A percentile compares a stretch with the other conserved stretches of the same genome.
phyloP scores from a whole-genome alignment of 2,329 filamentous ascomycete genomes.

The Fusarium sambucinum region DNA sequence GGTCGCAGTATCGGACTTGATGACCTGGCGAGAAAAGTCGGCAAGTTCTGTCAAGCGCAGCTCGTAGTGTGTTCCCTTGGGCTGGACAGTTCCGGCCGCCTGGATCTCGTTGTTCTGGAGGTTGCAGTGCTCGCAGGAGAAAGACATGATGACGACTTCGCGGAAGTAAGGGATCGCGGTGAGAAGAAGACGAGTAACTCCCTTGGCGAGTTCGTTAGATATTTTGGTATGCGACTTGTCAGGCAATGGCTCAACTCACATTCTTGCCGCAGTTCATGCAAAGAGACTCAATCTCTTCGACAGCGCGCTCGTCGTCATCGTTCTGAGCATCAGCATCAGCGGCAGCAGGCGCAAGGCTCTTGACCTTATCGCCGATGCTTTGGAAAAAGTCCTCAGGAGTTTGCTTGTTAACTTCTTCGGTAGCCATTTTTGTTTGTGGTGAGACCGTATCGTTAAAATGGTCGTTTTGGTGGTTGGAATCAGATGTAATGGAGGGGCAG shows the following conservation, averaged over 20 bases:
- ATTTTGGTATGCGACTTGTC: background rate
- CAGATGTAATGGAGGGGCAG: constrained; percentile 47
- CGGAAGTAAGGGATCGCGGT: constrained; percentile 97
- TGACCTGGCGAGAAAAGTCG: constrained; percentile 87
- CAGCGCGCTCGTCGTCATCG: constrained; percentile 63
- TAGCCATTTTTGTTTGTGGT: constrained; percentile 55
- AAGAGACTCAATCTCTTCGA: constrained; percentile 80
- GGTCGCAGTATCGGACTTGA: constrained; percentile 89
- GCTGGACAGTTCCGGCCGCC: constrained; percentile 90
- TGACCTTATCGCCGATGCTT: constrained; percentile 71
- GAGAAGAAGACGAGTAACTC: constrained; percentile 85
- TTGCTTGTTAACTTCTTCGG: constrained; percentile 55
- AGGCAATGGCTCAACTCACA: constrained; percentile 59
- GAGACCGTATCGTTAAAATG: constrained; percentile 27
- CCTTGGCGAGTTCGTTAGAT: constrained; percentile 63
- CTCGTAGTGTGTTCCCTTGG: constrained; percentile 86
- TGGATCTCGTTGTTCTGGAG: constrained; percentile 95
- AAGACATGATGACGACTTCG: constrained; percentile 97
- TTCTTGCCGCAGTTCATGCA: constrained; percentile 90
- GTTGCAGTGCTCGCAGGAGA: constrained; percentile 89
- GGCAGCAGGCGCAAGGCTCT: constrained; percentile 60
- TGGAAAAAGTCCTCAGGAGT: constrained; percentile 69
- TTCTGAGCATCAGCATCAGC: constrained; percentile 52
- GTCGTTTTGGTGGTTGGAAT: constrained; percentile 29
- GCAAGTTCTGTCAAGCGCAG: constrained; percentile 77